A percentile compares a stretch with the other conserved stretches of the same genome.
Conservation (phyloP, 2,329 filamentous ascomycete genomes). For the Graphiopsis chlorocephala region DNA sequence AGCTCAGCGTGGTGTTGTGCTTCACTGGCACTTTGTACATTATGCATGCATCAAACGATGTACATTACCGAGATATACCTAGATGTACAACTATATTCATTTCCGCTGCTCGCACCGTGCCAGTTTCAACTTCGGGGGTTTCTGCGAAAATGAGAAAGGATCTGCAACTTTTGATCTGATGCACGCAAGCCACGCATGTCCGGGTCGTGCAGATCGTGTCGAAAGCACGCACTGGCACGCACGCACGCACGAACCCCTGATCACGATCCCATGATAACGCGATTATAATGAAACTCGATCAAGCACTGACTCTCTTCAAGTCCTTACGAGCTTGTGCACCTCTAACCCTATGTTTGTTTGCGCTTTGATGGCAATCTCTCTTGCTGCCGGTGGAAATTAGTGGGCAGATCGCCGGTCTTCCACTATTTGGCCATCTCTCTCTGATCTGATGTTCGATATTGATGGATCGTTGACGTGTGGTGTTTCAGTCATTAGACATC, state of each 20-base stretch:
- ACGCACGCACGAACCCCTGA: background rate
- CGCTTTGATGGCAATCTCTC: background rate
- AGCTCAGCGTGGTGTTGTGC: background rate
- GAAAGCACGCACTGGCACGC: background rate
- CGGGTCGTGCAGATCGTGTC: background rate
- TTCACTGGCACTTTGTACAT: conserved; percentile 8
- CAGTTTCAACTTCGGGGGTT: background rate
- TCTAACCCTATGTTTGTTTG: background rate
- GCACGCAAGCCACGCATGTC: background rate
- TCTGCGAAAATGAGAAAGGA: background rate
- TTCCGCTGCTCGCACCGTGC: background rate
- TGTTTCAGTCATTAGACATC: background rate
- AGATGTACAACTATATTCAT: conserved; percentile 14
- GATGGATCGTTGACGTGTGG: background rate
- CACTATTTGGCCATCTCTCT: background rate
- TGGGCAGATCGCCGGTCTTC: background rate
- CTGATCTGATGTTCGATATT: background rate
- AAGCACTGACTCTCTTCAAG: background rate
- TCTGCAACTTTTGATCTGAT: background rate
- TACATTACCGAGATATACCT: conserved; percentile 14
- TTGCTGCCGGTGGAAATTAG: background rate
- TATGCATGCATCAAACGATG: conserved; percentile 9
- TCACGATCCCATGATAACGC: background rate
- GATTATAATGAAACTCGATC: background rate
- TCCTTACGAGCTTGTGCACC: background rate